phyloP scores from a whole-genome alignment of 352 stramenopile genomes.

The Halophytophthora polymorphica region DNA sequence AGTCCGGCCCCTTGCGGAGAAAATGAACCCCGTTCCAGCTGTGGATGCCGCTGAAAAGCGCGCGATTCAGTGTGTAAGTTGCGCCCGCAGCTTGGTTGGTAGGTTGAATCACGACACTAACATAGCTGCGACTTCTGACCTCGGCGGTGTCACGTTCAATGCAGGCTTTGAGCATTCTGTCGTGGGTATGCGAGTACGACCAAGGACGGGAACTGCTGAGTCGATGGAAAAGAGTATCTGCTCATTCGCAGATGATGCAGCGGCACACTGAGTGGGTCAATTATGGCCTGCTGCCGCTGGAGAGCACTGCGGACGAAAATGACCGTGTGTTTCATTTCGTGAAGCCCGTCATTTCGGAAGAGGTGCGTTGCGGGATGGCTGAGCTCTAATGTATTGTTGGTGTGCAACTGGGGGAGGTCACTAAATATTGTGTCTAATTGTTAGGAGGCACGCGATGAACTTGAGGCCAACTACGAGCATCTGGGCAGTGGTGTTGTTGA shows the following conservation, averaged over 20 bases:
- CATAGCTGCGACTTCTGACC: background rate
- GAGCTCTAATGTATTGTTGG: background rate
- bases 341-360: background rate
- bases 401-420: background rate
- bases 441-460: constrained; percentile 9
- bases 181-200: constrained; percentile 28
- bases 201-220: constrained; percentile 24
- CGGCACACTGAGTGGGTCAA: constrained; percentile 17
- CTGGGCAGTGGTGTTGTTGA: constrained; percentile 19
- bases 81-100: too few species aligned
- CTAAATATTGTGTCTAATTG: constrained; percentile 2
- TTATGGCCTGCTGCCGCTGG: constrained; percentile 8
- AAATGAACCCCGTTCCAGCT: constrained; percentile 3
- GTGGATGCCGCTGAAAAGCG: constrained; percentile 17
- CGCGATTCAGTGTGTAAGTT: constrained; percentile 28
- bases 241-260: constrained; percentile 22
- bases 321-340: constrained; percentile 29
- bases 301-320: constrained; percentile 22
- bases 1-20: constrained; percentile 24
- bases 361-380: constrained; percentile 4
- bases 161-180: constrained; percentile 28
- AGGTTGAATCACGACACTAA: background rate
- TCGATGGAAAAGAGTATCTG: constrained; percentile 21
- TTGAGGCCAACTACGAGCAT: constrained; percentile 9
- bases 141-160: background rate